phyloP scores from a whole-genome alignment of 371 early-diverging fungal genomes.

The Mucor saturninus region DNA sequence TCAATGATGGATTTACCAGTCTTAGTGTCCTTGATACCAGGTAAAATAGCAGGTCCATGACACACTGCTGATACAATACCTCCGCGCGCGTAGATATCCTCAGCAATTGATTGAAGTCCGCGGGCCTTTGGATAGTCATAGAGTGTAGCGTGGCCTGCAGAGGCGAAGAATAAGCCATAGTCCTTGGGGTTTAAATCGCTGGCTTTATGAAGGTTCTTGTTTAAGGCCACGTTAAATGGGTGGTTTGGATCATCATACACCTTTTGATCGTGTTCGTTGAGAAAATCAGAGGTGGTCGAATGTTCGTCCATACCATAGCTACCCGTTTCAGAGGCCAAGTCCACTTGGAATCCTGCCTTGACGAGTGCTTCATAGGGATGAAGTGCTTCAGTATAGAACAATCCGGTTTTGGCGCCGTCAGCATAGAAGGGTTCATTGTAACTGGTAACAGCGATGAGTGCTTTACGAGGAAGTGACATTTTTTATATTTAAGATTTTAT shows the following conservation, averaged over 20 bases:
- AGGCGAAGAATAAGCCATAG: slow-evolving; percentile 59
- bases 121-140: slow-evolving; percentile 56
- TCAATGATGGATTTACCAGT: slow-evolving; percentile 49
- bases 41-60: slow-evolving; percentile 61
- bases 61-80: slow-evolving; percentile 61
- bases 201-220: slow-evolving; percentile 47
- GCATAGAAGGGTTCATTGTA: slow-evolving; percentile 54
- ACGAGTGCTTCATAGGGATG: slow-evolving; percentile 53
- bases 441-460: slow-evolving; percentile 51
- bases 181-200: slow-evolving; percentile 48
- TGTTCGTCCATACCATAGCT: slow-evolving; percentile 56
- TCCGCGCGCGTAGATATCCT: slow-evolving; percentile 53
- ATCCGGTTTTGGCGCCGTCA: slow-evolving; percentile 56
- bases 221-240: slow-evolving; percentile 48
- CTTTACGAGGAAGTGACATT: slow-evolving; percentile 52
- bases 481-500: not conserved
- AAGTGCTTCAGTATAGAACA: slow-evolving; percentile 61
- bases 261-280: slow-evolving; percentile 43
- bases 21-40: slow-evolving; percentile 39
- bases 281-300: slow-evolving; percentile 43
- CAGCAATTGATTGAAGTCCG: slow-evolving; percentile 48
- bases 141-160: slow-evolving; percentile 56
- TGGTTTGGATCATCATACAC: slow-evolving; percentile 42
- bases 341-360: slow-evolving; percentile 55
- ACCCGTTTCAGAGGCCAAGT: slow-evolving; percentile 60